These are phyloP conservation scores for Tylopilus vinaceipallidus DNA, from an alignment of 768 basidiomycete species.

Conservation along the genomic window DNA sequence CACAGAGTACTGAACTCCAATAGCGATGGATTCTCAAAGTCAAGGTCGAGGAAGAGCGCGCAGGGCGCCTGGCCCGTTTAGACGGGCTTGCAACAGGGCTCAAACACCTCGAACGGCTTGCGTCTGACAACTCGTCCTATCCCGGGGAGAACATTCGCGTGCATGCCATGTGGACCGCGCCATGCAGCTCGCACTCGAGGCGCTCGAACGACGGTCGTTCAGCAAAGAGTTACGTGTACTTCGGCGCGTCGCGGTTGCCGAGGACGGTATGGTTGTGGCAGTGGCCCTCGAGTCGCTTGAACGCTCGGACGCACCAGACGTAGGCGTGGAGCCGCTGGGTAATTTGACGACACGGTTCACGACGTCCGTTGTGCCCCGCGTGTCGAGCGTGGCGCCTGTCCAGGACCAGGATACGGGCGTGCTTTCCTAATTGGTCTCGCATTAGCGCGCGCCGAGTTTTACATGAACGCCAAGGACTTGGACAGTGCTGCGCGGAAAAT, in stretches of 20 bases:
- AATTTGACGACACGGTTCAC: constrained; percentile 92
- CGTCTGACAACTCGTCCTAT: constrained; percentile 85
- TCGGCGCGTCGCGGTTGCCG: constrained; percentile 66
- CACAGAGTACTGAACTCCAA: constrained; percentile 96
- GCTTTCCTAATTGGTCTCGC: constrained; percentile 82
- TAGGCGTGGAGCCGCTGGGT: constrained; percentile 84
- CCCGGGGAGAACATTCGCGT: constrained; percentile 92
- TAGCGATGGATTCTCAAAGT: constrained; percentile 96
- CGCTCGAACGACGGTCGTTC: constrained; percentile 76
- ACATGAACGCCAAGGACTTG: constrained; percentile 89
- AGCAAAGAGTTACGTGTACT: constrained; percentile 85
- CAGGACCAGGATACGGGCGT: constrained; percentile 90
- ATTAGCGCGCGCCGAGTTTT: constrained; percentile 68
- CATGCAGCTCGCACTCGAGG: constrained; percentile 61
- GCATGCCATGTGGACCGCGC: constrained; percentile 91
- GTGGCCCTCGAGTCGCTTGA: constrained; percentile 72
- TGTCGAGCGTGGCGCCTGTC: constrained; percentile 87
- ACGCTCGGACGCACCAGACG: constrained; percentile 66
- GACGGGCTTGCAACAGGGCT: constrained; percentile 89
- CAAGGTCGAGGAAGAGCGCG: constrained; percentile 94
- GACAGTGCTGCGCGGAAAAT: constrained; percentile 81
- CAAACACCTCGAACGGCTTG: constrained; percentile 87
- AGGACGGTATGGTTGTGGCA: constrained; percentile 65
- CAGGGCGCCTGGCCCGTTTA: constrained; percentile 90
- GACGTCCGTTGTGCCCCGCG: constrained; percentile 75